These are phyloP conservation scores for Penicillium griseofulvum DNA, from an alignment of 2,329 filamentous ascomycete species.

Conservation along the genomic window DNA sequence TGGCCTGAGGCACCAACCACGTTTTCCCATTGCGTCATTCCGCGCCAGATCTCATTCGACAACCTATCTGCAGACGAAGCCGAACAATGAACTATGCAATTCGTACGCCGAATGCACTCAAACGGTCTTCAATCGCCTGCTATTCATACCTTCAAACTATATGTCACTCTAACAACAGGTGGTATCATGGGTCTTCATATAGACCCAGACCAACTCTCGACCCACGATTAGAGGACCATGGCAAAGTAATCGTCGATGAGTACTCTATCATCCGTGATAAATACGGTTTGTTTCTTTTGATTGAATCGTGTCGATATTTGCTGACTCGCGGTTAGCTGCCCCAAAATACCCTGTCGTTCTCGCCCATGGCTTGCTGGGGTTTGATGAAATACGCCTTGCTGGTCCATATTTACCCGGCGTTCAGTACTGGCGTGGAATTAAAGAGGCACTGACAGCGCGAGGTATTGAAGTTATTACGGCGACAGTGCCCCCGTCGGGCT, in stretches of 20 bases:
- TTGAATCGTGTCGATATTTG: background rate
- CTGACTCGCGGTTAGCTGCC: conserved; percentile 25
- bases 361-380: conserved; percentile 65
- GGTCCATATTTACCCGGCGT: conserved; percentile 56
- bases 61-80: conserved; percentile 8
- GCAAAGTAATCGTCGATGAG: conserved; percentile 58
- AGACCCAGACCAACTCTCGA: conserved; percentile 36
- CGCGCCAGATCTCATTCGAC: background rate
- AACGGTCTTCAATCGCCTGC: background rate
- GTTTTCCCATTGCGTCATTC: conserved; percentile 19
- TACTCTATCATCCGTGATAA: conserved; percentile 58
- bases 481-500: conserved; percentile 57
- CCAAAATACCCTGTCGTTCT: conserved; percentile 61
- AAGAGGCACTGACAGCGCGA: conserved; percentile 55
- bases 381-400: conserved; percentile 59
- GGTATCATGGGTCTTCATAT: conserved; percentile 18
- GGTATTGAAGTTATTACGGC: conserved; percentile 62
- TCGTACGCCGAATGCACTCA: conserved; percentile 2
- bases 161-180: background rate
- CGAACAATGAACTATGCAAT: conserved; percentile 23
- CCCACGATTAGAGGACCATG: conserved; percentile 52
- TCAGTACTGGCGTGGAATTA: conserved; percentile 65
- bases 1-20: conserved; percentile 12
- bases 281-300: conserved; percentile 48
- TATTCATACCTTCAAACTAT: background rate